A percentile compares a stretch with the other conserved stretches of the same genome.
phyloP scores from a whole-genome alignment of 306 rosid species.

The Quercus bicolor region DNA sequence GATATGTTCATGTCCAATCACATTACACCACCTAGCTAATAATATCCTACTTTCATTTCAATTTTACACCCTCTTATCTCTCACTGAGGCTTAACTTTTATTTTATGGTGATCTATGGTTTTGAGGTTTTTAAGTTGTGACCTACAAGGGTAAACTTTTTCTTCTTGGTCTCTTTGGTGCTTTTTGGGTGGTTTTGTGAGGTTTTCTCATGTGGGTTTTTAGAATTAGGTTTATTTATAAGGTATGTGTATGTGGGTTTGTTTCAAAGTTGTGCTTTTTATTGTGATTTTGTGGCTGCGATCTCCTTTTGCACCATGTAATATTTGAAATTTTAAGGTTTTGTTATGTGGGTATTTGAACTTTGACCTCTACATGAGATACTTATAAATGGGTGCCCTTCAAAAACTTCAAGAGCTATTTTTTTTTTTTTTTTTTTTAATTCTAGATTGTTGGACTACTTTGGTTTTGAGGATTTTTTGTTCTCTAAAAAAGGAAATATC shows the following conservation, averaged over 20 bases:
- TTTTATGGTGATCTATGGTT: no score
- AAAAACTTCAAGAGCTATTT: not conserved
- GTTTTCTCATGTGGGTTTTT: not conserved
- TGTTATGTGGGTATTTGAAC: no score
- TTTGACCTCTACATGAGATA: no score
- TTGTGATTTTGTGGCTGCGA: no score
- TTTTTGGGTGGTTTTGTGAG: not conserved
- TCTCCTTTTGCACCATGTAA: no score
- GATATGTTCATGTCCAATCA: not conserved
- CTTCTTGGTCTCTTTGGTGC: not conserved
- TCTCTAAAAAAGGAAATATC: not conserved
- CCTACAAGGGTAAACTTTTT: slow-evolving; percentile 3
- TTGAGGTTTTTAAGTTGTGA: not conserved
- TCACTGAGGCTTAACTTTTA: no score
- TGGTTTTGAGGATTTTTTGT: not conserved
- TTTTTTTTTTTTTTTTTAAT: no score
- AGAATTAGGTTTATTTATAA: not conserved
- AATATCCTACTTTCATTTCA: not conserved
- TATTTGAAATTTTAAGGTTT: no score
- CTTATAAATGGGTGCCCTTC: not conserved
- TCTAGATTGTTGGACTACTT: not conserved
- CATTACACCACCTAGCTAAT: slow-evolving; percentile 4
- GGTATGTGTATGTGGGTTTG: not conserved
- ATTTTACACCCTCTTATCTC: not conserved
- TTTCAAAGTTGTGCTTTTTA: not conserved